Evolutionary conservation across 139 green algal genomes (phyloP), one percentile per base, ranked within the genome.

Genomic region (Limnomonas spitsbergensis): DNA sequence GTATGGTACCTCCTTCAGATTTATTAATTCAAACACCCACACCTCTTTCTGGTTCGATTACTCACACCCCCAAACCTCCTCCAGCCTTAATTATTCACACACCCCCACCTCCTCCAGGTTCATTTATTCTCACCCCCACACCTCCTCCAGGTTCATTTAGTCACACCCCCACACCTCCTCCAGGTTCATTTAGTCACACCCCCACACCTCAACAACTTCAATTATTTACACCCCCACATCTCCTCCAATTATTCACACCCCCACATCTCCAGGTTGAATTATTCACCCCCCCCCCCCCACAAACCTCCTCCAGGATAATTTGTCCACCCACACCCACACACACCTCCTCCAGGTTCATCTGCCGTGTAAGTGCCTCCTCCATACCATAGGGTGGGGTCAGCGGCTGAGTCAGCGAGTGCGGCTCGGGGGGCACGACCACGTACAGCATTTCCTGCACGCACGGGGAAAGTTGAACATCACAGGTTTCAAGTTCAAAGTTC

Each of bases 351-450:
- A 42, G 47, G n/a, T 73, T 31, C 53, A 78, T 32, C 32, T 77
- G 74, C 26, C 67, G 70, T 1, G 61, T 38, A 35, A 32, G 2
- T 2, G 66, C 32, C n/a, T 66, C 34, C 34, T 84, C 80, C 6
- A 73, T 31, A 67, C 75, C 75, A 53, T 68, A 84, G 9, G 67
- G 4, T 24, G 35, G 32, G 29, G 38, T 35, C 2, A 40, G 27
- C 3, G 81, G 81, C 32, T 79, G 53, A 1, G 84, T 89, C 27
- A 73, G 53, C 39, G 35, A 37, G 72, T 82, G 73, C n/a, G 79
- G 81, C 32, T 73, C 40, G 7, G 78, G 78, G 0, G 81, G 75
- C 1, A 76, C 75, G 26, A 85, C 76, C 38, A 82, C 76, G 73
- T 81, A 74, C 75, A 80, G 77, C 38, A 80, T 40, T 66, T 83